Evolutionary conservation across 192 early-diverging fungal genomes (phyloP), one percentile per base, ranked within the genome.

Genomic region (Backusella morwellensis): DNA sequence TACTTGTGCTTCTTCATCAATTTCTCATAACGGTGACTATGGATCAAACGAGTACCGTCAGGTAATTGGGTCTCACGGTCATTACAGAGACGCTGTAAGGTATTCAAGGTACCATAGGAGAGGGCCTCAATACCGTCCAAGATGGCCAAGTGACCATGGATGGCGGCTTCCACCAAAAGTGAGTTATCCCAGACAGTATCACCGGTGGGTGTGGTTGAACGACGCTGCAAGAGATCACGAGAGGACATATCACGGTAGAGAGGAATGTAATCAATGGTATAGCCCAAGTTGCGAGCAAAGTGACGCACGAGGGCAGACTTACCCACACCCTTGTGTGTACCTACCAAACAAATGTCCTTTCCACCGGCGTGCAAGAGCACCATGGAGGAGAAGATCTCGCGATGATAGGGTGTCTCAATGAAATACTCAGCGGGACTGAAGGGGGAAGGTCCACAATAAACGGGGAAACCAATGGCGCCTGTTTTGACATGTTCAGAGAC

Each of bases 241-340:
- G 94, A 89, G 5, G 92, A 92, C 91, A 95, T 94, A 76, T 95
- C 94, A 54, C 89, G 88, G 79, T 90, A 93, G 7, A 94, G 73
- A 9, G 92, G 93, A 42, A 95, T 89, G 70, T 86, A 92, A 68
- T 94, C 92, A 41, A 90, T 85, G 47, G 80, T 83, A 70, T 93
- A 91, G 1, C 90, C 88, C 38, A 80, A 71, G 41, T 77, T 81
- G 38, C 76, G 47, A 8, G 79, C 82, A 50, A 84, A 92, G 47
- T 90, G 85, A 9, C 90, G 82, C 52, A 94, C 84, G 12, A 92
- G 71, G 23, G 90, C 88, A 52, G 88, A 87, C 79, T 95, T 95
- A 11, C 93, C 93, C 19, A 88, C 89, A 69, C 92, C 93, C 76
- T 94, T 93, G 44, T 80, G 66, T 9, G 82, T 83, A 21, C 94